Base-by-base conservation (phyloP, 2,329 filamentous ascomycete genomes). In the Bipolaris victoriae region DNA sequence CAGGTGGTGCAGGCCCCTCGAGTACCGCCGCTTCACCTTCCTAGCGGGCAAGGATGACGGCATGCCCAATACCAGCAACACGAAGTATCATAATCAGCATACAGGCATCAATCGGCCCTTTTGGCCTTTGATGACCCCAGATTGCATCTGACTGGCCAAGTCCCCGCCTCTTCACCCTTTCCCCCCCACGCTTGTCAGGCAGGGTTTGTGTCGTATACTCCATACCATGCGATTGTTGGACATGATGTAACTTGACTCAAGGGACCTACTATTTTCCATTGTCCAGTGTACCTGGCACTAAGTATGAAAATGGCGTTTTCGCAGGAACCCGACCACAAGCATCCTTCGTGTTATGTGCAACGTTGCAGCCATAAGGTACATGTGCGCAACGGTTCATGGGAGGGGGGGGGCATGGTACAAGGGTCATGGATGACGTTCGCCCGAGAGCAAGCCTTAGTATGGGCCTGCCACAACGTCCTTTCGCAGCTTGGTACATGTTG, bases 11-110 rank as follows among this genome's bases (percentile, higher is more conserved):
- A 44, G 20, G 22, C 40, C 39, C 49, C 47, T 57, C 43, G 13
- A 50, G 43, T 29, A 37, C 36, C 36, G 43, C 54, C 54, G 54
- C 43, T 33, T 53, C 31, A 57, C 54, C 40, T 57, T 57, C 54
- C 54, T 44, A 40, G 40, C 37, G 29, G 16, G 33, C 33, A 35
- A 26, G 37, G 20, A 53, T 57, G 54, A 57, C 49, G 54, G 46
- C 48, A n/a, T 45, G n/a, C 33, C 46, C 46, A 35, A 18, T 24
- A 50, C 52, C 47, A 51, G 39, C 47, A 24, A 43, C 49, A 40
- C 37, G 46, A 36, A 49, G 26, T 31, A 24, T 41, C 33, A 55
- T 35, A 50, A 43, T 15, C 13, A 18, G 22, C 35, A 35, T 40
- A 24, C 48, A 46, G 35, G 48, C 36, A 52, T 40, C 9, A 46